Percentiles rank a stretch among this genome's conserved stretches.
Conservation (phyloP, 805 yeast species). For the Kuraishia floccosa region DNA sequence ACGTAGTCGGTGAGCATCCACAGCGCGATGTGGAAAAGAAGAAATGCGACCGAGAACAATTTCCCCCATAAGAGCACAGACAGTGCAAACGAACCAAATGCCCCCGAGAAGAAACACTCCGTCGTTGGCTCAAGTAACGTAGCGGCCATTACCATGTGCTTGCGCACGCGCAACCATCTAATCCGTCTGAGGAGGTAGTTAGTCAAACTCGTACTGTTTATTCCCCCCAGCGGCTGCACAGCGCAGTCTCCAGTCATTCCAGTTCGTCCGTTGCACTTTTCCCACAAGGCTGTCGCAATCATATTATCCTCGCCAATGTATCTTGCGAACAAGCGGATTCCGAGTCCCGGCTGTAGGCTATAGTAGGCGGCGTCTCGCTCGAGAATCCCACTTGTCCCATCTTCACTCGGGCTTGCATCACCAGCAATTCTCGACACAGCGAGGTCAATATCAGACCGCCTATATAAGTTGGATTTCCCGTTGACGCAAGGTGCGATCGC, state of each 20-base stretch:
- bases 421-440: conserved; percentile 35
- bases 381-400: conserved; percentile 21
- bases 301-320: conserved; percentile 90
- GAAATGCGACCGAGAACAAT: conserved; percentile 22
- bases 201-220: conserved; percentile 18
- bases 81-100: conserved; percentile 51
- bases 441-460: conserved; percentile 50
- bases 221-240: conserved; percentile 54
- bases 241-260: conserved; percentile 73
- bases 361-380: conserved; percentile 19
- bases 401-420: conserved; percentile 13
- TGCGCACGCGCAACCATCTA: conserved; percentile 79
- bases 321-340: conserved; percentile 60
- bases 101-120: conserved; percentile 59
- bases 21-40: conserved; percentile 37
- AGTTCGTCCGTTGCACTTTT: conserved; percentile 52
- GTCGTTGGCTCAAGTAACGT: conserved; percentile 83
- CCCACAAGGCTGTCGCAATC: conserved; percentile 85
- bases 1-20: conserved; percentile 61
- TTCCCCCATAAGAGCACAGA: conserved; percentile 29
- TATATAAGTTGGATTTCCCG: conserved; percentile 77
- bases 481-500: conserved; percentile 82
- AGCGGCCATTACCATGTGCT: conserved; percentile 79
- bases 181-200: conserved; percentile 62
- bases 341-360: conserved; percentile 23